Percentiles rank a stretch among this genome's conserved stretches.
Evolutionary conservation across 352 stramenopile species (phyloP).

Genomic region (Nothophytophthora sp.): DNA sequence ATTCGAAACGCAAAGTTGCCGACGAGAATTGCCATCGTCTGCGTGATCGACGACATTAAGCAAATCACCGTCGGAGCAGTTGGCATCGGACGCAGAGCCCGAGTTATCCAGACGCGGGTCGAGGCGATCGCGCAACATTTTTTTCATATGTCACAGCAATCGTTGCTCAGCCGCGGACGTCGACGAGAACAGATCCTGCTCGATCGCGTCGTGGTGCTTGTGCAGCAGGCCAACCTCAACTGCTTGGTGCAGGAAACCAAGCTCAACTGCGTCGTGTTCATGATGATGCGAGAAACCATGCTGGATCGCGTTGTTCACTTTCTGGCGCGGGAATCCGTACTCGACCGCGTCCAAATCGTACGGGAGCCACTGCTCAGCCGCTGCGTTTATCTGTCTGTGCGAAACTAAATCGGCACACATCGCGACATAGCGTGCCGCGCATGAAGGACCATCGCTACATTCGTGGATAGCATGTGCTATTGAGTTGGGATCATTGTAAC

Average conservation of each 20-base stretch:
- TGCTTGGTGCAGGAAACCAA: no score
- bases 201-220: background rate
- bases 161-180: background rate
- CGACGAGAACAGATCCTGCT: no score
- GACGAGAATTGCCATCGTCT: background rate
- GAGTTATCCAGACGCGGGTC: background rate
- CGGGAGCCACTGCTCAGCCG: constrained; percentile 11
- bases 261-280: no score
- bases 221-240: background rate
- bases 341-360: background rate
- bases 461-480: background rate
- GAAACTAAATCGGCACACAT: constrained; percentile 6
- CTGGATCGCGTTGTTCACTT: no score
- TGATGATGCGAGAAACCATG: no score
- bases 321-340: constrained; percentile 7
- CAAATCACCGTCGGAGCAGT: background rate
- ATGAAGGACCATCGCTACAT: constrained; percentile 20
- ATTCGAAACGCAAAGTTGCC: background rate
- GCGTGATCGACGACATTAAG: background rate
- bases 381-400: constrained; percentile 1
- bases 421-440: constrained; percentile 1
- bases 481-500: constrained; percentile 13
- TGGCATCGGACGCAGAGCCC: background rate
- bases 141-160: background rate
- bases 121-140: constrained; percentile 5